Evolutionary conservation across 768 basidiomycete species (phyloP).

Genomic region (Boletus rufocinnamomeus): DNA sequence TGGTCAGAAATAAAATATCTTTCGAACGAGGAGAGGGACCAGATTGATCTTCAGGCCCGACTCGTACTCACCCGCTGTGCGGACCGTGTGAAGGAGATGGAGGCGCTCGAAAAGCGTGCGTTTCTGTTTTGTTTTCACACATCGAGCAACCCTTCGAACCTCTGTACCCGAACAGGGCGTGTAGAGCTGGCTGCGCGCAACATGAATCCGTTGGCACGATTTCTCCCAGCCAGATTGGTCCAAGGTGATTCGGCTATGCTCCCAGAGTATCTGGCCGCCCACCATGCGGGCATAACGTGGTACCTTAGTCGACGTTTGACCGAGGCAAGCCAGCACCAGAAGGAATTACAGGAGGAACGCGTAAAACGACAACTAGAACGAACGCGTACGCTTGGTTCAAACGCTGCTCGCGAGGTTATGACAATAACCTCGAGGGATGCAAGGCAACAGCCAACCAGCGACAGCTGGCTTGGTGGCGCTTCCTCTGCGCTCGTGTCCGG

Average conservation of each 20-base stretch:
- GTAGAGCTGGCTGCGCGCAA: conserved; percentile 64
- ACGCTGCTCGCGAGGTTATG: conserved; percentile 65
- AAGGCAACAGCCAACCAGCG: conserved; percentile 26
- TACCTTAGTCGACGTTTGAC: conserved; percentile 82
- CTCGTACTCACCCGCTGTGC: conserved; percentile 84
- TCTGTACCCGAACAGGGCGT: conserved; percentile 50
- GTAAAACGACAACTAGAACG: conserved; percentile 86
- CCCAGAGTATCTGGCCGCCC: conserved; percentile 80
- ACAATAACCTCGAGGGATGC: conserved; percentile 41
- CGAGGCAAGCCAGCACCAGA: conserved; percentile 74
- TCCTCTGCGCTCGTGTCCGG: conserved; percentile 54
- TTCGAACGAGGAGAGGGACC: conserved; percentile 90
- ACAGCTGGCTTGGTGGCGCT: conserved; percentile 64
- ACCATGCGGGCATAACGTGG: conserved; percentile 92
- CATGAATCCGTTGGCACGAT: conserved; percentile 62
- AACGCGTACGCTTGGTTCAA: conserved; percentile 78
- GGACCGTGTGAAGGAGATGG: conserved; percentile 86
- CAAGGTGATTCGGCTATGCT: conserved; percentile 51
- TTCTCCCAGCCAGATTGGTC: conserved; percentile 71
- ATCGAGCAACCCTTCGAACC: conserved; percentile 21
- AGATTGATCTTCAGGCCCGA: conserved; percentile 91
- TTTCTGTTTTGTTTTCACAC: conserved; percentile 16
- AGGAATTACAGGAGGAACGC: conserved; percentile 93
- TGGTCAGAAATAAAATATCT: conserved; percentile 73
- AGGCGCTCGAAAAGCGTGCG: conserved; percentile 86